Evolutionary conservation across 2,329 filamentous ascomycete genomes (phyloP), one percentile per base, ranked within the genome.

Genomic region (Aspergillus chevalieri): DNA sequence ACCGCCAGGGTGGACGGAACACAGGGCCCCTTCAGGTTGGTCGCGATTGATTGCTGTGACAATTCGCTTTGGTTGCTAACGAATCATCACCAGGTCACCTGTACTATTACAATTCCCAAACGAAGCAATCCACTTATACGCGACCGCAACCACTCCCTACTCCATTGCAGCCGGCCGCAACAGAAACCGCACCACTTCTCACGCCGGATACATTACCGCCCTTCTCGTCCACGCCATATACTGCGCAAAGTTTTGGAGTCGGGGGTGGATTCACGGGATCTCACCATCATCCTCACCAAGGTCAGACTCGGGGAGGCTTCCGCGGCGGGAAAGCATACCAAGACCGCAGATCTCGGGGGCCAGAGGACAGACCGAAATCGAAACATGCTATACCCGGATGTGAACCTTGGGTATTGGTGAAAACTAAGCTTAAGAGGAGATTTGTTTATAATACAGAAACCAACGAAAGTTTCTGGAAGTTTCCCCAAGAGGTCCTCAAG

Each of bases 391-490:
- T 98, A 43, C 90, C 90, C 0, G 85, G 85, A 2, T 87, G 83
- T 60, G 85, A 87, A 59, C 87, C 90, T 14, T 98, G 93, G 93
- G 72, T 95, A 0, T 75, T 98, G 3, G 89, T 98, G n/a, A 88
- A 86, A 65, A 98, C 93, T 1, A 96, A 89, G 65, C 83, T 92
- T 54, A 88, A 89, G 19, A 79, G 93, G 50, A 81, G 91, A 47
- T 98, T 98, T 64, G 90, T 91, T 2, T 88, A 95, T 73, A 95
- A 98, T 58, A 81, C 84, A 0, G 79, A 80, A 47, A 95, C 92
- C 57, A 87, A 92, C 34, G 80, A 90, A 57, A 97, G 91, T 68
- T 90, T 90, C 68, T 98, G 94, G 93, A 89, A 89, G 62, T 93
- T 96, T 60, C 93, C 93, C 0, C 82, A 89, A 48, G 85, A 93